Conservation (phyloP, 108 stramenopile genomes). For the Skeletonema potamos region DNA sequence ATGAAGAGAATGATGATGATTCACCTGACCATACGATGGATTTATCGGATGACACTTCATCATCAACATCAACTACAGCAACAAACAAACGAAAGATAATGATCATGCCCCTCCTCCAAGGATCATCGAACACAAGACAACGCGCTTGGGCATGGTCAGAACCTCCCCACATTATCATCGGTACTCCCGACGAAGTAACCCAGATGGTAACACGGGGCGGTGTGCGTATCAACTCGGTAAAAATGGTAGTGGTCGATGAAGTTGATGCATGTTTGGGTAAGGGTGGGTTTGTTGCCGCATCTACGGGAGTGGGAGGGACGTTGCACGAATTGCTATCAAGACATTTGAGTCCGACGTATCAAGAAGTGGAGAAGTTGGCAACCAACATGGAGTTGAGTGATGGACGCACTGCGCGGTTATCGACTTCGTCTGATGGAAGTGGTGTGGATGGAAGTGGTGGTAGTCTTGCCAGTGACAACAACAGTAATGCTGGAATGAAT, state of each 20-base stretch:
- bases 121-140: slow-evolving; percentile 79
- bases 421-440: neutral
- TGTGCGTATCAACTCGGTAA: slow-evolving; percentile 65
- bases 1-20: neutral
- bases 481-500: neutral
- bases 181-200: slow-evolving; percentile 76
- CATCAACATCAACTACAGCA: slow-evolving; percentile 1
- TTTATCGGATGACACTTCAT: neutral
- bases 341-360: slow-evolving; percentile 78
- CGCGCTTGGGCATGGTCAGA: slow-evolving; percentile 94
- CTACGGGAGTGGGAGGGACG: slow-evolving; percentile 39
- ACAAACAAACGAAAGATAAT: slow-evolving; percentile 52
- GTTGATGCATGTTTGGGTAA: slow-evolving; percentile 84
- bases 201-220: slow-evolving; percentile 81
- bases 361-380: slow-evolving; percentile 39
- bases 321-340: slow-evolving; percentile 82
- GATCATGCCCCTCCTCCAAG: slow-evolving; percentile 92
- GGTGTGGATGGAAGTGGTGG: neutral
- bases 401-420: slow-evolving; percentile 13
- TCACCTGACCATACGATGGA: neutral
- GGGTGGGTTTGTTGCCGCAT: neutral
- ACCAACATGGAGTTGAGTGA: slow-evolving; percentile 25
- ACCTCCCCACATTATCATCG: slow-evolving; percentile 57
- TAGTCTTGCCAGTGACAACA: neutral
- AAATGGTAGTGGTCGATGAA: slow-evolving; percentile 92